Base-by-base conservation (phyloP, 495 filamentous ascomycete genomes). In the Neurospora sp. region DNA sequence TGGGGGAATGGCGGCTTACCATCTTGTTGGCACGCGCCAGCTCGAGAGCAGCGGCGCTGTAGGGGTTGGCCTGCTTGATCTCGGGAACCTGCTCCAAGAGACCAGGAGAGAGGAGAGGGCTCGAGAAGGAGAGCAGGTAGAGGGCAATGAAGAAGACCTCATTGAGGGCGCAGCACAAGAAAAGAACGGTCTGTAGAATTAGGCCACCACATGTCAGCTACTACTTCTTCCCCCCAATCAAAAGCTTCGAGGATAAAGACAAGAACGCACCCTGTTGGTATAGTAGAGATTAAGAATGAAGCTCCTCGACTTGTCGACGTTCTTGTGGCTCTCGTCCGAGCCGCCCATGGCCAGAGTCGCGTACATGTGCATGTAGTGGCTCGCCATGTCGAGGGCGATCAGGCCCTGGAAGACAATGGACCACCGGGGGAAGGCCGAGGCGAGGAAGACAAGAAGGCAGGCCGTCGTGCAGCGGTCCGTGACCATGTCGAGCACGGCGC, bases 331-430 rank as follows among this genome's bases (percentile, higher is more conserved):
- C 80, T 90, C 87, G 53, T 87, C 87, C 71, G 85, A 81, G 22
- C 91, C 93, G 41, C 90, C 93, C 92, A 96, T 94, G 76, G 88
- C 88, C 71, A 94, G 80, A 18, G 93, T 97, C 12, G 94, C 94
- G 80, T 94, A 98, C 94, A 99, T 98, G 83, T 99, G 96, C 86
- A 98, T 92, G 82, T 98, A 99, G 81, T 99, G 96, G 82, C 92
- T 96, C 41, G 96, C 93, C 75, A 99, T 82, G 81, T 99, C 96
- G 78, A 98, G 80, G 70, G 89, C 90, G 77, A 98, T 99, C 77
- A 99, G 85, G 39, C 90, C 87, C 84, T 98, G 96, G 88, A 98
- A 98, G 69, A 98, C 71, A 74, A 98, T 90, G 68, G 91, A 87
- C 92, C 93, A 99, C 39, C 94, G 87, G 8, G 96, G 95, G 84